Evolutionary conservation across 2,329 filamentous ascomycete species (phyloP).

Genomic region (Aspergillus candidus): DNA sequence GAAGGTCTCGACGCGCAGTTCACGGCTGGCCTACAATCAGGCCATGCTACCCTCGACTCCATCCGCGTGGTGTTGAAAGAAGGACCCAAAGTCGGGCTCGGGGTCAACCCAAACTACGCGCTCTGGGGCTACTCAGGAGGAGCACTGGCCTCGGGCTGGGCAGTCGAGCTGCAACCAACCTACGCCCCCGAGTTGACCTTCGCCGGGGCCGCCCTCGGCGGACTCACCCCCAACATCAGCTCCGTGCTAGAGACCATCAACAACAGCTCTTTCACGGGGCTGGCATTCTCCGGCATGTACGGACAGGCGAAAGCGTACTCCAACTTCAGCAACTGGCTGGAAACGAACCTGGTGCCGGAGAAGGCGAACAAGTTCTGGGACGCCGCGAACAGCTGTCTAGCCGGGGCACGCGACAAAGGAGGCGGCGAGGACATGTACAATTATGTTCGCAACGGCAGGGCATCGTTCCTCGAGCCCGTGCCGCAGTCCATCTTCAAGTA

Average conservation of each 20-base stretch:
- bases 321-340: constrained; percentile 12
- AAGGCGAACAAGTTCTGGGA: constrained; percentile 8
- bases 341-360: constrained; percentile 8
- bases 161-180: constrained; percentile 12
- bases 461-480: constrained; percentile 4
- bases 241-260: constrained; percentile 19
- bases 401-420: not conserved
- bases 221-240: constrained; percentile 24
- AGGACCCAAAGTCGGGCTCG: constrained; percentile 18
- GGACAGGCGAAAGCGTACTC: constrained; percentile 20
- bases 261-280: constrained; percentile 16
- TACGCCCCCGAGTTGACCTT: constrained; percentile 17
- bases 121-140: constrained; percentile 18
- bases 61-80: constrained; percentile 35
- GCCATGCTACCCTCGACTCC: constrained; percentile 40
- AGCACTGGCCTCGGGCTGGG: constrained; percentile 9
- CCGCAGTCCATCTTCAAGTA: constrained; percentile 8
- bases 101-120: constrained; percentile 9
- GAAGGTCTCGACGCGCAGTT: constrained; percentile 41
- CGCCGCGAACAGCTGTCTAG: constrained; percentile 4
- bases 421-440: constrained; percentile 7
- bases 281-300: constrained; percentile 18
- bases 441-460: constrained; percentile 9
- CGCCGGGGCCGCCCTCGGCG: constrained; percentile 25
- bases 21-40: constrained; percentile 34